A percentile compares a stretch with the other conserved stretches of the same genome.
Conservation (phyloP, 2,329 filamentous ascomycete species). For the Colletotrichum brevisporum region DNA sequence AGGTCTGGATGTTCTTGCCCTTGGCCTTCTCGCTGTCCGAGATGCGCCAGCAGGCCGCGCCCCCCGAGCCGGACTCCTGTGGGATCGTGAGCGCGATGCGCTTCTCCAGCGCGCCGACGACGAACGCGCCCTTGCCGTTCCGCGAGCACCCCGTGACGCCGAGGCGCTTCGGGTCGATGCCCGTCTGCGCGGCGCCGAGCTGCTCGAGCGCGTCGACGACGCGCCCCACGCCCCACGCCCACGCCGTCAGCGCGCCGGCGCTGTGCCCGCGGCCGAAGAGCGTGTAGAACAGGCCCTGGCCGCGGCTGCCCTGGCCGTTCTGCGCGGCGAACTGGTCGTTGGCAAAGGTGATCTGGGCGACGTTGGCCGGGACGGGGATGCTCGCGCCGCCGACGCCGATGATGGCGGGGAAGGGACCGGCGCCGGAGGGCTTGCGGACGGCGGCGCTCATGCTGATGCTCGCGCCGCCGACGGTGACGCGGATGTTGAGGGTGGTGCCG, state of each 20-base stretch:
- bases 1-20: constrained; percentile 73
- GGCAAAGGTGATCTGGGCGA: constrained; percentile 71
- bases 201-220: constrained; percentile 72
- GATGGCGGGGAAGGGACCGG: constrained; percentile 66
- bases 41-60: constrained; percentile 73
- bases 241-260: constrained; percentile 72
- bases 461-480: constrained; percentile 59
- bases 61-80: constrained; percentile 74
- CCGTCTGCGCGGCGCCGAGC: constrained; percentile 57
- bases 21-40: constrained; percentile 63
- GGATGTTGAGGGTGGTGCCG: constrained; percentile 59
- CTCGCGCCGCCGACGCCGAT: constrained; percentile 69
- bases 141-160: constrained; percentile 75
- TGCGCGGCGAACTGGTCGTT: constrained; percentile 72
- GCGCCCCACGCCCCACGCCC: constrained; percentile 74
- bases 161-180: constrained; percentile 64
- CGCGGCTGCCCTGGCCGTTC: constrained; percentile 60
- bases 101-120: constrained; percentile 70
- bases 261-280: constrained; percentile 69
- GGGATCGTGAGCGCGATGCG: constrained; percentile 74
- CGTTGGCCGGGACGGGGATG: constrained; percentile 67
- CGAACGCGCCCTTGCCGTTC: constrained; percentile 74
- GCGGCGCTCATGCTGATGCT: constrained; percentile 60
- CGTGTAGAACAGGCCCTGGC: constrained; percentile 71
- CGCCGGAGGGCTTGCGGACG: constrained; percentile 59